Conservation (phyloP, 306 rosid species). For the Vicia villosa region DNA sequence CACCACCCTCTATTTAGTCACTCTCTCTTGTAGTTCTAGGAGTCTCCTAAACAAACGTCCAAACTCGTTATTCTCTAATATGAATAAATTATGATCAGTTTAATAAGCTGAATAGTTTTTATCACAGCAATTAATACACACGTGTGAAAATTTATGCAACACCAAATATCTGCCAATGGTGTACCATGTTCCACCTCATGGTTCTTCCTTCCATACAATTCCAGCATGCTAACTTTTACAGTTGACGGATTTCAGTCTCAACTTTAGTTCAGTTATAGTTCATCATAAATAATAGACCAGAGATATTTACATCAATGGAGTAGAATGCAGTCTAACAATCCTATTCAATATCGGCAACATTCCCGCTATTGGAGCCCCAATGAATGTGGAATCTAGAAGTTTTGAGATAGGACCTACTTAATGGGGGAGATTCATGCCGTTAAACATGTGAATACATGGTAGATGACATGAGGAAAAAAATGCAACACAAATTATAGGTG, state of each 20-base stretch:
- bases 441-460: neutral
- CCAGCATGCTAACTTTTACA: conserved; percentile 23
- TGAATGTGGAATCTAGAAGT: neutral
- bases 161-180: neutral
- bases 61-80: conserved; percentile 4
- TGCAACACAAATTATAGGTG: neutral
- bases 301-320: conserved; percentile 9
- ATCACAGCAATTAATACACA: neutral
- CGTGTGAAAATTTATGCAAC: conserved; percentile 14
- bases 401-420: conserved; percentile 19
- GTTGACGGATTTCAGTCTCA: conserved; percentile 16
- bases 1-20: conserved; percentile 4
- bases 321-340: conserved; percentile 19
- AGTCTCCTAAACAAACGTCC: neutral
- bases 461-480: neutral
- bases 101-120: conserved; percentile 16
- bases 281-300: conserved; percentile 24
- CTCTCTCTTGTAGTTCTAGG: neutral
- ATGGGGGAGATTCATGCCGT: conserved; percentile 24
- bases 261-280: conserved; percentile 15
- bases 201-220: conserved; percentile 19
- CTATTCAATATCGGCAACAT: conserved; percentile 15
- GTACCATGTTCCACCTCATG: conserved; percentile 16
- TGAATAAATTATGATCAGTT: conserved; percentile 2
- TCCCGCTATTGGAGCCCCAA: neutral